Evolutionary conservation across 2,329 filamentous ascomycete species (phyloP), one percentile per base, ranked within the genome.

Genomic region (Verruconis gallopava): DNA sequence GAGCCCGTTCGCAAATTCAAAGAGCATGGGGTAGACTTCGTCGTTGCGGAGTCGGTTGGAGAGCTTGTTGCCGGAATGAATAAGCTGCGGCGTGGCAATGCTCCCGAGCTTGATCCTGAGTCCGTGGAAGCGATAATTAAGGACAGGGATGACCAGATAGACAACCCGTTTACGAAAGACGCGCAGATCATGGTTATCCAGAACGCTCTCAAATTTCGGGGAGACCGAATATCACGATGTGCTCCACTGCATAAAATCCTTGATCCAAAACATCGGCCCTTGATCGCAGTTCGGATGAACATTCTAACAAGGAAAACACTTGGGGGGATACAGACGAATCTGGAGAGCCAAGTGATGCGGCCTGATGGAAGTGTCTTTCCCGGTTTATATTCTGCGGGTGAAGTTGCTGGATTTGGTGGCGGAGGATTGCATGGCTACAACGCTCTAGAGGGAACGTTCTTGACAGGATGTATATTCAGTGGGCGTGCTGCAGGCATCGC

Each of bases 401-500:
- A 78, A 52, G 71, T 62, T 1, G 72, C 73, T 0, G 74, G 74
- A 0, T 78, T 78, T 44, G 74, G 74, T 0, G 74, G 75, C 2
- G 74, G 74, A 2, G 74, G 75, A 13, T 70, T 77, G 1, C 75
- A 78, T 48, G 75, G 74, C 0, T 77, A 78, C 49, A 75, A 64
- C 49, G 71, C 74, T 1, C 66, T 78, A 25, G 74, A 78, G 54
- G 74, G 75, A 1, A 77, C 74, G 0, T 78, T 78, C 50, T 49
- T 78, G 3, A 74, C 74, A 12, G 74, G 74, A 1, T 78, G 74
- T 45, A 76, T 78, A 49, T 78, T 78, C 49, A 77, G 73, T 0
- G 74, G 75, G 0, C 58, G 73, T 4, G 68, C 68, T 0, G 74
- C 73, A 0, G 74, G 74, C 0, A 59, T 67, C 6, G 72, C 66